These are phyloP conservation scores for Hydnum rufescens DNA, from an alignment of 768 basidiomycete species.

Conservation along the genomic window DNA sequence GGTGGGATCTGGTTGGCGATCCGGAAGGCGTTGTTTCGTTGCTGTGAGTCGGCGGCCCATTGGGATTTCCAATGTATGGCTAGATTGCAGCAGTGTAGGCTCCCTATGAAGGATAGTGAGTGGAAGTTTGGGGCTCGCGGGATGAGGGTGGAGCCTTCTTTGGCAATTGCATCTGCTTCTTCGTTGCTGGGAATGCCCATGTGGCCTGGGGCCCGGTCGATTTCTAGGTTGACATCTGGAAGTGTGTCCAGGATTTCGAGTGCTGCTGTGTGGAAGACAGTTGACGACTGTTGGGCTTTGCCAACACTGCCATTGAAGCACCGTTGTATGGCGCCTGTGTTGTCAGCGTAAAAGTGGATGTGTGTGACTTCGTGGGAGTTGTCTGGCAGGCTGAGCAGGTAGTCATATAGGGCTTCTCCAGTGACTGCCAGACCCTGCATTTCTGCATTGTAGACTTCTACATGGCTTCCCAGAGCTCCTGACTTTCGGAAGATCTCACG, in stretches of 20 bases:
- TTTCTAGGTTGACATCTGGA: background rate
- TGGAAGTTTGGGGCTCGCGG: background rate
- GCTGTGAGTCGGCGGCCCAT: background rate
- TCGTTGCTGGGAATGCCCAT: slow-evolving; percentile 7
- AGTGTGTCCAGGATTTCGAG: slow-evolving; percentile 2
- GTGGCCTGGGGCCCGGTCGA: slow-evolving; percentile 6
- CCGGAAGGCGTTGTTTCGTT: background rate
- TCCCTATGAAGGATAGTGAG: background rate
- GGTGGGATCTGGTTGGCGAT: background rate
- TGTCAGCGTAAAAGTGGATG: slow-evolving; percentile 4
- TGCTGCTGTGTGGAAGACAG: background rate
- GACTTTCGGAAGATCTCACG: too few species aligned
- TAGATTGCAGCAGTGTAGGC: background rate
- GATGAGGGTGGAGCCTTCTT: background rate
- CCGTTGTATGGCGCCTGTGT: background rate
- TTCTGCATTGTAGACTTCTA: background rate
- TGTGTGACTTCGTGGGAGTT: background rate
- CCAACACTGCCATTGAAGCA: background rate
- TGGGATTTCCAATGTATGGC: background rate
- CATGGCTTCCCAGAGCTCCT: background rate
- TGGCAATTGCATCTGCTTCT: slow-evolving; percentile 1
- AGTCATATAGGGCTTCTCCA: background rate
- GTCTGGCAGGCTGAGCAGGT: background rate
- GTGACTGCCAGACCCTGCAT: background rate
- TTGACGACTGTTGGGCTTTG: background rate